Conservation (phyloP, 1,284 basidiomycete species). For the Boletus holoroseus region DNA sequence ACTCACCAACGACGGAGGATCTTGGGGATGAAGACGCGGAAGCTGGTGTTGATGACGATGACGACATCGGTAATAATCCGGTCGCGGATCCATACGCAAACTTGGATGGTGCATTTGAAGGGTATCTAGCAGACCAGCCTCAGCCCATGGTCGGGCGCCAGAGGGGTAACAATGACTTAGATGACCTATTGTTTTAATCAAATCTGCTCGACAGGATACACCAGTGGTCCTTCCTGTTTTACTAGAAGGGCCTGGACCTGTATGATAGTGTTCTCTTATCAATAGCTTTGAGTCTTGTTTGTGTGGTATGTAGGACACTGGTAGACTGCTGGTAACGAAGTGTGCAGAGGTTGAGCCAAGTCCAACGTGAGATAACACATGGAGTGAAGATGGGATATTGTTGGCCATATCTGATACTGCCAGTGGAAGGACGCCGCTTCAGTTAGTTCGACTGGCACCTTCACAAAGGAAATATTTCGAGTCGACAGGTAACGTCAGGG, state of each 20-base stretch:
- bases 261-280: slow-evolving; percentile 7
- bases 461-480: not conserved
- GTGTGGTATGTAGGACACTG: slow-evolving; percentile 15
- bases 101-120: slow-evolving; percentile 65
- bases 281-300: not conserved
- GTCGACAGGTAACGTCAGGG: not conserved
- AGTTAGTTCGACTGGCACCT: not conserved
- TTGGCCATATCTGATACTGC: not conserved
- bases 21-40: slow-evolving; percentile 16
- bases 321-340: not conserved
- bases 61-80: slow-evolving; percentile 32
- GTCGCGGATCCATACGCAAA: slow-evolving; percentile 68
- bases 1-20: not conserved
- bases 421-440: not conserved
- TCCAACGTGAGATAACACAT: not conserved
- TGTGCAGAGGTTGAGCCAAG: not conserved
- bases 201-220: not conserved
- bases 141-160: slow-evolving; percentile 42
- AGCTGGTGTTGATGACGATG: slow-evolving; percentile 29
- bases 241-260: slow-evolving; percentile 1
- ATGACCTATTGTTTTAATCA: slow-evolving; percentile 51
- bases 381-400: not conserved
- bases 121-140: slow-evolving; percentile 60
- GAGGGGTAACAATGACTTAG: slow-evolving; percentile 32
- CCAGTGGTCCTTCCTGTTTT: not conserved